Evolutionary conservation across 371 early-diverging fungal genomes (phyloP), one percentile per base, ranked within the genome.

Genomic region (Rhizopus arrhizus): DNA sequence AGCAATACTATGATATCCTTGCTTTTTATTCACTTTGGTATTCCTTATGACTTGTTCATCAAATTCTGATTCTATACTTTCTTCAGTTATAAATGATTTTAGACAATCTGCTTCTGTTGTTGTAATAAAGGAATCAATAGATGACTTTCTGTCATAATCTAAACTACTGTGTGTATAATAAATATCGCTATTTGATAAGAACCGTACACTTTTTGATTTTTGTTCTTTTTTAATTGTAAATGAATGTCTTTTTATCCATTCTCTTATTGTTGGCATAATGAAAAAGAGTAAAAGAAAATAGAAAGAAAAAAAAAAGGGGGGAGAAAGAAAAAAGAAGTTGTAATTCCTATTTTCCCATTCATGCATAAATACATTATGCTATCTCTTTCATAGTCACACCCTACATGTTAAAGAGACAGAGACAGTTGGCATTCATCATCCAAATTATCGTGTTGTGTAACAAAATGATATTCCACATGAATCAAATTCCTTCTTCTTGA

Each of bases 1-100:
- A 5, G 64, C 68, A 45, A 68, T 68, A 58, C 68, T 68, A 16
- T 68, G 60, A 36, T 68, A 56, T 15, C 68, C 64, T 60, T 68
- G 68, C 29, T 59, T 68, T 43, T 64, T 63, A 34, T 68, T 68
- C 16, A 64, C 58, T 57, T 47, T 63, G 15, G 68, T 68, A 43
- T 68, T 68, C 43, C 64, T 60, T 15, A 64, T 57, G 4, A 68
- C 68, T 64, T 68, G 61, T 49, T 68, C 58, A 38, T 64, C 64
- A 38, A 68, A 64, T 49, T 56, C 40, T 36, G 42, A 48, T 12
- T 36, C 40, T 12, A 22, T 45, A n/a, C n/a, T 15, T 15, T 43
- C 13, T 43, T 43, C 43, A 28, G 22, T 31, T 41, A 29, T 48
- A 22, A 22, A 22, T 43, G 48, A 32, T 38, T 57, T 61, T 29